Conservation (phyloP, 2,329 filamentous ascomycete species). For the Ophiostoma fasciatum region DNA sequence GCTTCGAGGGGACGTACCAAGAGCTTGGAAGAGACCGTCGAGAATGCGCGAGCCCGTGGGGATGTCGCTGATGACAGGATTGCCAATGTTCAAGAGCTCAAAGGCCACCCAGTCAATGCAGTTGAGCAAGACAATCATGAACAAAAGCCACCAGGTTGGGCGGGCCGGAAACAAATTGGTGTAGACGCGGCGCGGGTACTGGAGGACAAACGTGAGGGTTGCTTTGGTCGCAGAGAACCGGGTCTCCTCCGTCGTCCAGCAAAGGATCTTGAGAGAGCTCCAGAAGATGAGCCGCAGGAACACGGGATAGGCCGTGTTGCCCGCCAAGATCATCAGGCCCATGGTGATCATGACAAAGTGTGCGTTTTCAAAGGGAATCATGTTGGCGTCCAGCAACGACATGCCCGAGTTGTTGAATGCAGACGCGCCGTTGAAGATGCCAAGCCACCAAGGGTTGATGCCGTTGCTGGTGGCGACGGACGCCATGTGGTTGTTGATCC, state of each 20-base stretch:
- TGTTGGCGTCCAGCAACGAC: slow-evolving; percentile 50
- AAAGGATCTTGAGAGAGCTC: slow-evolving; percentile 28
- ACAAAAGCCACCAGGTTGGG: slow-evolving; percentile 51
- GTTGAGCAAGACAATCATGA: slow-evolving; percentile 45
- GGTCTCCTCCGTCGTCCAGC: slow-evolving; percentile 21
- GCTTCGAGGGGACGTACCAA: no score
- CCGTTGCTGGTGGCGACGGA: slow-evolving; percentile 36
- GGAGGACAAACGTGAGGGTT: slow-evolving; percentile 38
- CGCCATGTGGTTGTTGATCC: slow-evolving; percentile 38
- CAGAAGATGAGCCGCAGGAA: slow-evolving; percentile 47
- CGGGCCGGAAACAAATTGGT: slow-evolving; percentile 48
- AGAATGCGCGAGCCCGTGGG: slow-evolving; percentile 39
- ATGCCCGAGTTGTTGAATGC: slow-evolving; percentile 62
- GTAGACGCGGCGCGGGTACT: slow-evolving; percentile 43
- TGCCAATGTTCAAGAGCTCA: slow-evolving; percentile 49
- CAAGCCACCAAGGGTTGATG: slow-evolving; percentile 52
- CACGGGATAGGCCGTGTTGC: slow-evolving; percentile 51
- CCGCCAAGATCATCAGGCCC: slow-evolving; percentile 44
- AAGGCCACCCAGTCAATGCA: slow-evolving; percentile 51
- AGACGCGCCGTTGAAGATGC: slow-evolving; percentile 51
- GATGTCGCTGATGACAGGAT: slow-evolving; percentile 36
- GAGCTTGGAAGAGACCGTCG: slow-evolving; percentile 50
- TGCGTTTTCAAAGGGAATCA: slow-evolving; percentile 42
- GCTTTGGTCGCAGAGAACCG: slow-evolving; percentile 27
- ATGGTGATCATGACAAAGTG: slow-evolving; percentile 37